These are phyloP conservation scores for Coemansia sp. DNA, from an alignment of 192 early-diverging fungal species.

Conservation along the genomic window DNA sequence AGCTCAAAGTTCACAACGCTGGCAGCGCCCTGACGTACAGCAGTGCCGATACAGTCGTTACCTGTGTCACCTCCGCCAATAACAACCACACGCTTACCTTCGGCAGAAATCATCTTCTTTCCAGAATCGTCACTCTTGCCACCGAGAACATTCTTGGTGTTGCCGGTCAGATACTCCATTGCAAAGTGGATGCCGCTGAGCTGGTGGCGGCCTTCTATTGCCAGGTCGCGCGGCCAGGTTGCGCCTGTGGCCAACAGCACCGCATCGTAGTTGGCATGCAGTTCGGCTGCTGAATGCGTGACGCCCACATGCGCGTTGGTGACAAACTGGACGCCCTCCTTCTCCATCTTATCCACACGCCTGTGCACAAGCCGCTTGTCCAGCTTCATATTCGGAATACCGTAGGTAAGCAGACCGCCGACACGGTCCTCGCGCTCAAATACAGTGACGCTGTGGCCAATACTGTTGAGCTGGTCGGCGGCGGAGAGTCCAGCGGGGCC, in stretches of 20 bases:
- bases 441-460: constrained; percentile 92
- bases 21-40: constrained; percentile 87
- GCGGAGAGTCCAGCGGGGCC: constrained; percentile 94
- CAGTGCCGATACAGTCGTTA: constrained; percentile 94
- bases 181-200: constrained; percentile 95
- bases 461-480: constrained; percentile 97
- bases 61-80: constrained; percentile 99
- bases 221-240: constrained; percentile 96
- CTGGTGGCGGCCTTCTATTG: constrained; percentile 77
- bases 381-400: constrained; percentile 99
- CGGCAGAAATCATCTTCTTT: constrained; percentile 71
- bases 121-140: not conserved
- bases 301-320: constrained; percentile 88
- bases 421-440: constrained; percentile 96
- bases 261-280: constrained; percentile 75
- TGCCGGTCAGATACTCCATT: constrained; percentile 94
- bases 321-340: constrained; percentile 93
- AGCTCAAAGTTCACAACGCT: constrained; percentile 96
- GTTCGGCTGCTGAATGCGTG: constrained; percentile 66
- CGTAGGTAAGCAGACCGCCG: constrained; percentile 96
- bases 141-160: constrained; percentile 86
- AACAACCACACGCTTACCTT: constrained; percentile 92
- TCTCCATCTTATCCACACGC: constrained; percentile 88
- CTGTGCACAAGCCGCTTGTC: constrained; percentile 95
- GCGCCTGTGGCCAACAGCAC: constrained; percentile 90